Base-by-base conservation (phyloP, 805 yeast species). In the Metschnikowia noctiluminum region DNA sequence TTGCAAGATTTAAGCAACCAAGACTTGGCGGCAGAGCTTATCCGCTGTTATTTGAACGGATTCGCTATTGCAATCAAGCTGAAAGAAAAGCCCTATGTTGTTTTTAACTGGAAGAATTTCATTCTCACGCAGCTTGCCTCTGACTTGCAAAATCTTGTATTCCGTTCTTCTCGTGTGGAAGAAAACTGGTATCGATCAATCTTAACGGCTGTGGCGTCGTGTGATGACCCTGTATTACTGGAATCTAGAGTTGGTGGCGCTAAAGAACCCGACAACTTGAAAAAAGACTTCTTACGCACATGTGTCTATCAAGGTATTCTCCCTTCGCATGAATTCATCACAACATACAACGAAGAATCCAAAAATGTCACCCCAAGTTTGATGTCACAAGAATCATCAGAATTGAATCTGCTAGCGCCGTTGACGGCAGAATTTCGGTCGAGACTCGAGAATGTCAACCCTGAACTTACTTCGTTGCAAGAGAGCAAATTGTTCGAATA, bases 401-500 rank as follows among this genome's bases (percentile, higher is more conserved):
- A 59, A 28, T 58, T 62, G 36, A 60, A 57, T 42, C 58, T 55
- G 28, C 49, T 48, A 21, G 53, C 45, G 27, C 40, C 36, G 28
- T 42, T 57, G 36, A 38, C 48, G 14, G 42, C 49, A 12, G 58
- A 61, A 37, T 61, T 71, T 46, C 58, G 62, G 38, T 62, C 66
- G 8, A 71, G 69, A 50, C 56, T 73, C 35, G 56, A 65, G 40
- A 57, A 63, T 42, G 55, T 69, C 28, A 70, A 68, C 52, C 48
- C 67, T 21, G 77, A 73, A 52, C 71, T 73, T 50, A 66, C 72
- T 1, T 69, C 76, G 1, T 52, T 73, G 11, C 71, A 68, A 41
- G 78, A 73, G 46, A 68, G 73, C 6, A 70, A 68, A 14, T 56
- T 71, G 26, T 44, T 66, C 6, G 69, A 65, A 21, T 64, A 57